Percentiles rank a stretch among this genome's conserved stretches.
Conservation (phyloP, 2,329 filamentous ascomycete species). For the Aspergillus udagawae region DNA sequence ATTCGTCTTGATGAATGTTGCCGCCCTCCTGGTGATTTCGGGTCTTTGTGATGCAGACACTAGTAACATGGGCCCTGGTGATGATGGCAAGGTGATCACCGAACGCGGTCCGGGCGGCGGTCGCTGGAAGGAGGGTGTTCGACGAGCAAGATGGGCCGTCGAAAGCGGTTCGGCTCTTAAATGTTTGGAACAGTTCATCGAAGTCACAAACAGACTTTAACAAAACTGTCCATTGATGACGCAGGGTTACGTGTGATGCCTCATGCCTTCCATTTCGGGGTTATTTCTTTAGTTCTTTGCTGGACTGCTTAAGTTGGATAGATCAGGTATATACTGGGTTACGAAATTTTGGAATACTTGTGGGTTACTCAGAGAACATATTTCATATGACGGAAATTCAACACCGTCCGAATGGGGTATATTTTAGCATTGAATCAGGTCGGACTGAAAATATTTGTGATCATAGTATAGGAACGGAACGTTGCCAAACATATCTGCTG, state of each 20-base stretch:
- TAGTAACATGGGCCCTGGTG: conserved; percentile 73
- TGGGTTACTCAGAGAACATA: not conserved
- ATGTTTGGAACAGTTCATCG: conserved; percentile 78
- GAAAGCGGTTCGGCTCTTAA: conserved; percentile 80
- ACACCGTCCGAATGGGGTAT: not conserved
- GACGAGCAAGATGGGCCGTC: conserved; percentile 82
- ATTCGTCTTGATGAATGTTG: conserved; percentile 92
- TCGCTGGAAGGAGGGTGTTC: conserved; percentile 91
- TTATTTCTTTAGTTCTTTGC: not conserved
- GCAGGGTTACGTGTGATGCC: not conserved
- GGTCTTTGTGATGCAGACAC: conserved; percentile 81
- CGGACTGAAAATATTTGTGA: not conserved
- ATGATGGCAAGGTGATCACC: conserved; percentile 73
- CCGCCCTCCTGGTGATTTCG: conserved; percentile 77
- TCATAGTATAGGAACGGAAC: not conserved
- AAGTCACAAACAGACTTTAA: conserved; percentile 63
- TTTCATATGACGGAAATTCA: not conserved
- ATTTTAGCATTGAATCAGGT: not conserved
- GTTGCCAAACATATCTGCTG: not conserved
- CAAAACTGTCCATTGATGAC: conserved; percentile 9
- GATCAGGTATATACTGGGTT: not conserved
- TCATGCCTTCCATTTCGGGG: conserved; percentile 11
- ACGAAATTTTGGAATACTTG: not conserved
- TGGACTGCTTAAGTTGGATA: not conserved
- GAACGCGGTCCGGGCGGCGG: conserved; percentile 82